Evolutionary conservation across 306 rosid species (phyloP).

Genomic region (Quercus bicolor): DNA sequence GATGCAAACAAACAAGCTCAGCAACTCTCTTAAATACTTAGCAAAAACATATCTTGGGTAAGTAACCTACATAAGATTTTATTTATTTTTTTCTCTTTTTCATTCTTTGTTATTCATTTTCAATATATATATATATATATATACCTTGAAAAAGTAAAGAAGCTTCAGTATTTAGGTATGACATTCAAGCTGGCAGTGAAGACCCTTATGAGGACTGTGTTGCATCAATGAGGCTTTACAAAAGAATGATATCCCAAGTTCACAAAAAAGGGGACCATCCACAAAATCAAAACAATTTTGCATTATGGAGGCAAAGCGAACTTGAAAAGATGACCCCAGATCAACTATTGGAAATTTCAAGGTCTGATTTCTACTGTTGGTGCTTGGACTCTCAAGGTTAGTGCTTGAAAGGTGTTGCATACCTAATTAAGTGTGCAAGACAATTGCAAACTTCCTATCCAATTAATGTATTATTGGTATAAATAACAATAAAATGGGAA

Average conservation of each 20-base stretch:
- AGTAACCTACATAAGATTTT: constrained; percentile 12
- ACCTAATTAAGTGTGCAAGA: too few relatives aligned
- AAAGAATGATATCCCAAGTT: constrained; percentile 70
- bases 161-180: constrained; percentile 50
- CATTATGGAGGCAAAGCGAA: constrained; percentile 64
- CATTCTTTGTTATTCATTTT: background rate
- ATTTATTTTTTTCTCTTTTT: background rate
- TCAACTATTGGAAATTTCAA: constrained; percentile 71
- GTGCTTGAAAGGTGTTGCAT: constrained; percentile 2
- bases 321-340: constrained; percentile 85
- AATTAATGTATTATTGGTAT: too few relatives aligned
- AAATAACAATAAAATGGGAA: too few relatives aligned
- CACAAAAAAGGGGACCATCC: constrained; percentile 61
- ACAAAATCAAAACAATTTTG: constrained; percentile 68
- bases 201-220: constrained; percentile 87
- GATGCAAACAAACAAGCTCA: constrained; percentile 92
- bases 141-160: background rate
- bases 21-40: constrained; percentile 88
- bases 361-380: constrained; percentile 96
- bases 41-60: constrained; percentile 92
- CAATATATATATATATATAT: background rate
- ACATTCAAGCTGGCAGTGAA: constrained; percentile 75
- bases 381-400: constrained; percentile 59
- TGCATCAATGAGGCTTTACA: constrained; percentile 82
- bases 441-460: too few relatives aligned